Conservation (phyloP, 169 alveolate species). For the Cardiosporidium cionae region DNA sequence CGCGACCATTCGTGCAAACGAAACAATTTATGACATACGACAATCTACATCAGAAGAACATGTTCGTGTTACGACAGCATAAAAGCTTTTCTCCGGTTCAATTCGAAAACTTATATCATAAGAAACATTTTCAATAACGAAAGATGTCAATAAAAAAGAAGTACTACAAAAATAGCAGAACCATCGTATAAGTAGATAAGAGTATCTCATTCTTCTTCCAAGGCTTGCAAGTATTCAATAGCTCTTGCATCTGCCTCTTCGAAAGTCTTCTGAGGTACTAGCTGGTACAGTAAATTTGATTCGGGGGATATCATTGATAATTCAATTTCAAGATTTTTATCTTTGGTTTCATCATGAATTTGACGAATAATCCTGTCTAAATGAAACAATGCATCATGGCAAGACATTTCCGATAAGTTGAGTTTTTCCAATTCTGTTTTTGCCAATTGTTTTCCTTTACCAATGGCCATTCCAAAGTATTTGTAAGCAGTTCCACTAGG, state of each 20-base stretch:
- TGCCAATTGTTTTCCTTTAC: conserved; percentile 76
- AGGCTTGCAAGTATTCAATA: background rate
- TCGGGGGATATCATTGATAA: background rate
- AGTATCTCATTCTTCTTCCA: too few relatives aligned
- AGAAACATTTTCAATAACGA: too few relatives aligned
- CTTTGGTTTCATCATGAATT: conserved; percentile 39
- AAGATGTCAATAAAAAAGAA: too few relatives aligned
- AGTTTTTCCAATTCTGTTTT: conserved; percentile 75
- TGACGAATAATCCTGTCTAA: conserved; percentile 28
- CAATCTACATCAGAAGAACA: too few relatives aligned
- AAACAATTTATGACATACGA: too few relatives aligned
- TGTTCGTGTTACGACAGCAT: too few relatives aligned
- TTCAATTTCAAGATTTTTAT: conserved; percentile 39
- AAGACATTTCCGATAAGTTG: conserved; percentile 13
- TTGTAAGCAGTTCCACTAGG: conserved; percentile 71
- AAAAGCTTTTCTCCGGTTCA: too few relatives aligned
- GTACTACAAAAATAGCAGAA: too few relatives aligned
- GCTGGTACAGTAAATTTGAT: background rate
- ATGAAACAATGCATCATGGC: conserved; percentile 33
- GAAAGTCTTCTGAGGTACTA: background rate
- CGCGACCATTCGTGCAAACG: too few relatives aligned
- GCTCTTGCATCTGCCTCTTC: background rate
- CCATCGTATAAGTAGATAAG: too few relatives aligned
- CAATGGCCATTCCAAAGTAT: conserved; percentile 73
- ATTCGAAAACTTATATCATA: too few relatives aligned